phyloP scores from a whole-genome alignment of 2,329 filamentous ascomycete genomes.

The Aspergillus chevalieri region DNA sequence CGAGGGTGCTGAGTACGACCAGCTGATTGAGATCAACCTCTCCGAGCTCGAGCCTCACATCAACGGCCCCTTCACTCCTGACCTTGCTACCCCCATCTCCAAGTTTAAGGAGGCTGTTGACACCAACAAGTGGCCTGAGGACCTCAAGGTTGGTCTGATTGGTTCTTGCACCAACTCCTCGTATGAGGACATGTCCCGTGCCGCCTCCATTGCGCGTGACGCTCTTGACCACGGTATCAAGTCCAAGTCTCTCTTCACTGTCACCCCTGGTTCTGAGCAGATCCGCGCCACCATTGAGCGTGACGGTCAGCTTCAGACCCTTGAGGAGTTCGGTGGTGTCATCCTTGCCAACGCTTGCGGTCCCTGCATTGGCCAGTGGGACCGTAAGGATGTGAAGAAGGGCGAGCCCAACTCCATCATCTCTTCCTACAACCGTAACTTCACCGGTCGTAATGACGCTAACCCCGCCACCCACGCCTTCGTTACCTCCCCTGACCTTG shows the following conservation, averaged over 20 bases:
- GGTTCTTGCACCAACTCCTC: constrained; percentile 96
- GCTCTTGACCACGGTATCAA: constrained; percentile 89
- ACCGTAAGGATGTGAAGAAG: constrained; percentile 88
- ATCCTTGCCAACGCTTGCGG: constrained; percentile 94
- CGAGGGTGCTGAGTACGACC: constrained; percentile 87
- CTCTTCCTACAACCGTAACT: constrained; percentile 99
- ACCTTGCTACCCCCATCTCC: constrained; percentile 94
- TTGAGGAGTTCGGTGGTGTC: constrained; percentile 92
- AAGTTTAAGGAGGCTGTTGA: constrained; percentile 94
- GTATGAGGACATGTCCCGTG: constrained; percentile 87
- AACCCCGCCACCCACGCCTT: constrained; percentile 94
- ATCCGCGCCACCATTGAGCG: constrained; percentile 88
- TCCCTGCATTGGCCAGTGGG: constrained; percentile 92
- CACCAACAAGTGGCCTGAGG: constrained; percentile 91
- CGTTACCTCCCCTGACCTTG: constrained; percentile 83
- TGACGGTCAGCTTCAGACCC: constrained; percentile 86
- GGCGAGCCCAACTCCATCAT: constrained; percentile 93
- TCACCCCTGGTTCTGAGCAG: constrained; percentile 95
- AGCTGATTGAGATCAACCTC: constrained; percentile 94
- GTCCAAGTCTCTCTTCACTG: constrained; percentile 86
- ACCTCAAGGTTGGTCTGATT: constrained; percentile 93
- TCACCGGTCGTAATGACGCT: constrained; percentile 94
- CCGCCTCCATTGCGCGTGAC: constrained; percentile 83
- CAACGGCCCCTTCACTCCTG: constrained; percentile 97
- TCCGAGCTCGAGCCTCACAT: constrained; percentile 93